Evolutionary conservation across 2,329 filamentous ascomycete genomes (phyloP).

Genomic region (Hypoxylon sp.): DNA sequence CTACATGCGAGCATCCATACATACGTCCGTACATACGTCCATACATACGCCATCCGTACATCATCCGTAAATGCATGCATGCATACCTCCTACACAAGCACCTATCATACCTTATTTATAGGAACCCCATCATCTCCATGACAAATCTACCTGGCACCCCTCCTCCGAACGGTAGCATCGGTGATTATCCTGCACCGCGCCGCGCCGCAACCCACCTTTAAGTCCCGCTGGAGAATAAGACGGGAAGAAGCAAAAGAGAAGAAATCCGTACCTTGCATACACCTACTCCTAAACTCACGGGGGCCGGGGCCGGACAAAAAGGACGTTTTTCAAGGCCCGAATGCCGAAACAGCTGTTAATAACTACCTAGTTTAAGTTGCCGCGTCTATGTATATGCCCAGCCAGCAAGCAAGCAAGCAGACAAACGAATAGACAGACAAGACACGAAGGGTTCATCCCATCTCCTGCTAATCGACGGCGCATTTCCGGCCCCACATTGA

Average conservation of each 20-base stretch:
- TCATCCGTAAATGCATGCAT: too few relatives aligned
- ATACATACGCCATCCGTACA: background rate
- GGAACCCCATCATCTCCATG: background rate
- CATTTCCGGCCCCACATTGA: constrained; percentile 4
- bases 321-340: background rate
- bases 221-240: background rate
- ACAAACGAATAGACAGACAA: background rate
- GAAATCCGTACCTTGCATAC: background rate
- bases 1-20: too few relatives aligned
- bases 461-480: background rate
- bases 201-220: background rate
- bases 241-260: background rate
- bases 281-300: too few relatives aligned
- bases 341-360: background rate
- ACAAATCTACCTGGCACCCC: background rate
- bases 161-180: background rate
- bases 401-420: background rate
- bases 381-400: constrained; percentile 26
- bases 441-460: background rate
- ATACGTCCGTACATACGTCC: too few relatives aligned
- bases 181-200: background rate
- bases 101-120: background rate
- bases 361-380: constrained; percentile 3
- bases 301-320: constrained; percentile 2
- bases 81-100: too few relatives aligned